Conservation (phyloP, 805 yeast genomes). For the Naumovozyma castellii region DNA sequence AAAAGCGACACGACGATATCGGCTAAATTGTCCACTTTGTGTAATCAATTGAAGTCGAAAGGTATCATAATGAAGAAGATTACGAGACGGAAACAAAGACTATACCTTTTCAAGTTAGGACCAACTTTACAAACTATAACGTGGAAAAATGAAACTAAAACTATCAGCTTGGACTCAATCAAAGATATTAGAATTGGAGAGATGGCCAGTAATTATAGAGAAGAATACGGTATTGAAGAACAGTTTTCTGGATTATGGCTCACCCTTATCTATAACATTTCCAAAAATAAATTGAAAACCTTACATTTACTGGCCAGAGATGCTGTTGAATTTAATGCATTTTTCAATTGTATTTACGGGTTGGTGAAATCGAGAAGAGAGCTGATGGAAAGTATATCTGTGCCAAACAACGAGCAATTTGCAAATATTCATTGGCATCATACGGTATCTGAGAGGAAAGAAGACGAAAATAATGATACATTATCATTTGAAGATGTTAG, state of each 20-base stretch:
- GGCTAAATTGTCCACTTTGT: conserved; percentile 6
- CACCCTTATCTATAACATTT: conserved; percentile 60
- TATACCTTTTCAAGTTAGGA: conserved; percentile 18
- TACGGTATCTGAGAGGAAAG: conserved; percentile 31
- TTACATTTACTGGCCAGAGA: conserved; percentile 65
- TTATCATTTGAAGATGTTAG: conserved; percentile 60
- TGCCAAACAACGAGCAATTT: conserved; percentile 49
- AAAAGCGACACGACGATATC: conserved; percentile 5
- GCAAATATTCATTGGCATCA: conserved; percentile 58
- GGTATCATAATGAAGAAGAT: conserved; percentile 23
- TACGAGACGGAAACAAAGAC: conserved; percentile 21
- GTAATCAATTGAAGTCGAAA: conserved; percentile 6
- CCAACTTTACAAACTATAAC: conserved; percentile 13
- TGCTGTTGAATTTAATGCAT: conserved; percentile 41
- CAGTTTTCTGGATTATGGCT: conserved; percentile 67
- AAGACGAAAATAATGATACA: conserved; percentile 29
- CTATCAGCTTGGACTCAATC: conserved; percentile 25
- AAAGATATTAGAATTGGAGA: conserved; percentile 39
- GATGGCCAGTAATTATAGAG: conserved; percentile 77
- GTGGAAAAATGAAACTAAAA: conserved; percentile 25
- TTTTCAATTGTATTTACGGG: conserved; percentile 46
- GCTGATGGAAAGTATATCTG: conserved; percentile 51
- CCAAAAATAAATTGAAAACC: conserved; percentile 60
- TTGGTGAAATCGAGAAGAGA: conserved; percentile 50
- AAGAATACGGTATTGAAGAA: conserved; percentile 65